phyloP scores from a whole-genome alignment of 257 asterid genomes.

The Fraxinus anomala region DNA sequence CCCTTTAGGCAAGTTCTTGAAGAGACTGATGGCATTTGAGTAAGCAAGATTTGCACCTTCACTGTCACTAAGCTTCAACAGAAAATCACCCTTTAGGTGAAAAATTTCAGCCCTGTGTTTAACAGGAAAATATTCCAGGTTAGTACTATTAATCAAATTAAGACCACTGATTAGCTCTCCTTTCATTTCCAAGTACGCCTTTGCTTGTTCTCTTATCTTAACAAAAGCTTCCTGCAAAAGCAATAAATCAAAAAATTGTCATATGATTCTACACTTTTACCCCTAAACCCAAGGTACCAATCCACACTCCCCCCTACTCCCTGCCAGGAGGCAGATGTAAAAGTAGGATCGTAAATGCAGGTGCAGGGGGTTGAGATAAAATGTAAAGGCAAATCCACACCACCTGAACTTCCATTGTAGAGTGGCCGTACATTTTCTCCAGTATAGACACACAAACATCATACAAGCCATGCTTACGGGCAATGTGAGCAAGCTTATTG shows the following conservation, averaged over 20 bases:
- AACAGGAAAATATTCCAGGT: constrained; percentile 89
- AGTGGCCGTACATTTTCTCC: constrained; percentile 98
- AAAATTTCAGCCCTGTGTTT: constrained; percentile 95
- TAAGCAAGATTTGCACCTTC: constrained; percentile 98
- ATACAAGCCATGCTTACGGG: constrained; percentile 88
- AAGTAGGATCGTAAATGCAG: background rate
- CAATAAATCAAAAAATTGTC: constrained; percentile 2
- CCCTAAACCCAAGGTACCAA: background rate
- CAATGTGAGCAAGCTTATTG: constrained; percentile 93
- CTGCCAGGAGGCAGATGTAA: background rate
- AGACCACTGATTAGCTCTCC: constrained; percentile 97
- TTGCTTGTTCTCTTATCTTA: constrained; percentile 97
- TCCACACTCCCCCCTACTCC: constrained; percentile 5
- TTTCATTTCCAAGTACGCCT: constrained; percentile 95
- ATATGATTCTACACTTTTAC: background rate
- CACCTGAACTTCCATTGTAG: constrained; percentile 99
- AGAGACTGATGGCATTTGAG: constrained; percentile 83
- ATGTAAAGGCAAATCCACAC: constrained; percentile 21
- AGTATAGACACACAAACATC: constrained; percentile 94
- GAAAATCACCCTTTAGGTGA: constrained; percentile 94
- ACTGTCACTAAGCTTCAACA: constrained; percentile 84
- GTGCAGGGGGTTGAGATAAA: constrained; percentile 6
- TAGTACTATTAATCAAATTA: constrained; percentile 90
- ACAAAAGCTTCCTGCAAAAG: constrained; percentile 91
- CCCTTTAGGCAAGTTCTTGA: constrained; percentile 95